Evolutionary conservation across 345 rosid genomes (phyloP).

Genomic region (Limnanthes douglasii): DNA sequence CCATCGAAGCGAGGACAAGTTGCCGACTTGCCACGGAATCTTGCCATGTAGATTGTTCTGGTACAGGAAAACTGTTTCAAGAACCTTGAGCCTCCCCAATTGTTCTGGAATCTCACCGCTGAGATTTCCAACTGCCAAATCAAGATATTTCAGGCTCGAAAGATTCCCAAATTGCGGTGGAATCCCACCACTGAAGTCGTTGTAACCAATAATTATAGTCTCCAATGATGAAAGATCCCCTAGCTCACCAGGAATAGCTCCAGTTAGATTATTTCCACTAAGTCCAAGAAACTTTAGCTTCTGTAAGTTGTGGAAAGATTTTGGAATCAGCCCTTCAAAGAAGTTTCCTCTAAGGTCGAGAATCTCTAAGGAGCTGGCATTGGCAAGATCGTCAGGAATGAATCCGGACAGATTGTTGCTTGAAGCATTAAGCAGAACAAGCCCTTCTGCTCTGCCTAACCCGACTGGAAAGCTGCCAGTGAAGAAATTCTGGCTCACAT

Average conservation of each 20-base stretch:
- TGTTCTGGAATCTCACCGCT: slow-evolving; percentile 62
- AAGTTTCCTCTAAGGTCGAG: slow-evolving; percentile 86
- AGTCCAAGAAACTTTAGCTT: slow-evolving; percentile 76
- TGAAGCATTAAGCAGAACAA: slow-evolving; percentile 63
- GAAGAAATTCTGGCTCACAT: slow-evolving; percentile 62
- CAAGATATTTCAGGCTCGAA: slow-evolving; percentile 60
- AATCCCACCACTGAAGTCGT: slow-evolving; percentile 59
- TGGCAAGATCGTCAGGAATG: slow-evolving; percentile 62
- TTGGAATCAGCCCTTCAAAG: slow-evolving; percentile 65
- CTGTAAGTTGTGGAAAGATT: slow-evolving; percentile 44
- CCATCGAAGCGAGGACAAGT: slow-evolving; percentile 33
- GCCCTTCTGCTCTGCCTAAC: slow-evolving; percentile 33
- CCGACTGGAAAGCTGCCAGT: slow-evolving; percentile 38
- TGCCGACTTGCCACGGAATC: slow-evolving; percentile 55
- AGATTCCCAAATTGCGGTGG: slow-evolving; percentile 66
- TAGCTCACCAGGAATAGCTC: slow-evolving; percentile 47
- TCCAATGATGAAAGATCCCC: slow-evolving; percentile 69
- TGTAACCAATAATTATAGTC: slow-evolving; percentile 77
- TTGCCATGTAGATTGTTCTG: slow-evolving; percentile 52
- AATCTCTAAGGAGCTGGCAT: slow-evolving; percentile 39
- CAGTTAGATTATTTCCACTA: slow-evolving; percentile 83
- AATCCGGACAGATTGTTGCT: slow-evolving; percentile 64
- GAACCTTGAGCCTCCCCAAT: slow-evolving; percentile 42
- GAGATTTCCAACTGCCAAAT: slow-evolving; percentile 57
- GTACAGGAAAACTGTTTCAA: slow-evolving; percentile 53